A percentile compares a stretch with the other conserved stretches of the same genome.
Conservation (phyloP, 441 rosid genomes). For the Erysimum pusillum region DNA sequence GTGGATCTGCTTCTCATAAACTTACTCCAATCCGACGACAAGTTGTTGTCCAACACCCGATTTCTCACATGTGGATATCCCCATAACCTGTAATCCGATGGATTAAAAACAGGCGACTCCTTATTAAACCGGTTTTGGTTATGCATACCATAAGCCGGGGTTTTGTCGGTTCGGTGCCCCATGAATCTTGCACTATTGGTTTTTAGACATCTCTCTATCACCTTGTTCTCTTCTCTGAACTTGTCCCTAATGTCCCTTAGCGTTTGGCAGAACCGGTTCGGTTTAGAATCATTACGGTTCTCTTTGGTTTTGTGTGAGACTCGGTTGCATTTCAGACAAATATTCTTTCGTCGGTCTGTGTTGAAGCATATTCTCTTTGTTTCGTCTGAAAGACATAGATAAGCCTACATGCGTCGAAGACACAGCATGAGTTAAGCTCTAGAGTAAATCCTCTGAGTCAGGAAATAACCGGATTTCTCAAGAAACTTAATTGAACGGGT, state of each 20-base stretch:
- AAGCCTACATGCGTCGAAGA: constrained; percentile 62
- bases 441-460: constrained; percentile 1
- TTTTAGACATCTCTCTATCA: constrained; percentile 78
- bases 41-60: constrained; percentile 55
- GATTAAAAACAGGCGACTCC: constrained; percentile 81
- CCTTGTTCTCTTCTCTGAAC: constrained; percentile 80
- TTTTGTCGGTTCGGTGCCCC: constrained; percentile 42
- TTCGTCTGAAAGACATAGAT: constrained; percentile 66
- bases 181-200: constrained; percentile 47
- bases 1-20: constrained; percentile 63
- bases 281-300: constrained; percentile 30
- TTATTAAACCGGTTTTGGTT: constrained; percentile 27
- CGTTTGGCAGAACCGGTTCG: constrained; percentile 47
- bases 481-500: neutral
- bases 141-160: constrained; percentile 34
- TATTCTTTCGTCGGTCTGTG: constrained; percentile 58
- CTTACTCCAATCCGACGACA: constrained; percentile 52
- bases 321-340: constrained; percentile 66
- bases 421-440: neutral
- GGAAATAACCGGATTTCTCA: constrained; percentile 16
- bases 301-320: constrained; percentile 46
- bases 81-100: constrained; percentile 60
- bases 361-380: constrained; percentile 67
- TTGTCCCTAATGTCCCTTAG: constrained; percentile 62
- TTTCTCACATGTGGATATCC: constrained; percentile 86